Conservation (phyloP, 306 rosid species). For the Quercus cerris region DNA sequence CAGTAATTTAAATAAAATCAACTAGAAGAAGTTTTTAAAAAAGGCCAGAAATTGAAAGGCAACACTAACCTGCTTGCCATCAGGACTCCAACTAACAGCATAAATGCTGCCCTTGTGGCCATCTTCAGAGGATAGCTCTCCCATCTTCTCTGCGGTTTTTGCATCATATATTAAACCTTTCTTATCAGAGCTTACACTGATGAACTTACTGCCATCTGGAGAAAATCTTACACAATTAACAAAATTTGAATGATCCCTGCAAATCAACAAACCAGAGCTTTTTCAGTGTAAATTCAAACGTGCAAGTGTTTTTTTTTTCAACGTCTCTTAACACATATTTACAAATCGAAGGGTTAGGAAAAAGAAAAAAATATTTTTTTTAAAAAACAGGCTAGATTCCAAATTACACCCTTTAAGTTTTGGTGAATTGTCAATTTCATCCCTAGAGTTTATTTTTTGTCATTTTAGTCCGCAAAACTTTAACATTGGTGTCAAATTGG, state of each 20-base stretch:
- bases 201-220: conserved; percentile 87
- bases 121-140: conserved; percentile 83
- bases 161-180: conserved; percentile 79
- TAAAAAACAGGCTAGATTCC: too few relatives aligned
- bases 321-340: too few relatives aligned
- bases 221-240: conserved; percentile 88
- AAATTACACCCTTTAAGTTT: too few relatives aligned
- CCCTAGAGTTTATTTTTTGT: too few relatives aligned
- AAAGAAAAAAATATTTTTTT: too few relatives aligned
- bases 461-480: too few relatives aligned
- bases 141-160: conserved; percentile 80
- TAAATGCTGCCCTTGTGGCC: conserved; percentile 93
- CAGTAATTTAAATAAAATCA: neutral
- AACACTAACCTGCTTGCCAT: conserved; percentile 76
- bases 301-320: too few relatives aligned
- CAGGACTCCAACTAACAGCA: conserved; percentile 95
- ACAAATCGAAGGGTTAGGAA: too few relatives aligned
- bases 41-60: neutral
- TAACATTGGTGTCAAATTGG: too few relatives aligned
- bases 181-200: conserved; percentile 89
- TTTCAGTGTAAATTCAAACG: neutral
- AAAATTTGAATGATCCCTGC: conserved; percentile 96
- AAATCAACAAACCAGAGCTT: conserved; percentile 31
- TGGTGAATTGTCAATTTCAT: too few relatives aligned
- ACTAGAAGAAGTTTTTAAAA: neutral